Conservation (phyloP, 192 early-diverging fungal species). For the Phlyctochytrium arcticum region DNA sequence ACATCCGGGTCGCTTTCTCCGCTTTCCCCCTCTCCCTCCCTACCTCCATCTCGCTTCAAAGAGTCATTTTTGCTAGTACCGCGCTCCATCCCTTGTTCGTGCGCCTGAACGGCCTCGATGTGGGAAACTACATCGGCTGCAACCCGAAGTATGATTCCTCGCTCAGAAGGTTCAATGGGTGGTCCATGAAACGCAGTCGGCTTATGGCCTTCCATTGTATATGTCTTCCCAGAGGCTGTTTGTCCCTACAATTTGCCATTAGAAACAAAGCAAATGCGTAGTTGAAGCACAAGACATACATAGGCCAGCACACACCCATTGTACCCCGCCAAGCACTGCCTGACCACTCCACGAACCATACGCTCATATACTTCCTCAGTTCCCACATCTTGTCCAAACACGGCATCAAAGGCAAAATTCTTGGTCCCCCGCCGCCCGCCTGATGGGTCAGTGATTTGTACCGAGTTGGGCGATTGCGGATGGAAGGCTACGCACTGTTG, state of each 20-base stretch:
- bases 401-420: constrained; percentile 28
- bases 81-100: background rate
- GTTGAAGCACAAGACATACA: constrained; percentile 4
- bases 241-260: constrained; percentile 21
- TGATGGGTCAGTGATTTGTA: constrained; percentile 2
- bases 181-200: constrained; percentile 6
- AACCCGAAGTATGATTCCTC: constrained; percentile 22
- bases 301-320: constrained; percentile 47
- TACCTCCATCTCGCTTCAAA: too few relatives aligned
- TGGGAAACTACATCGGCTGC: constrained; percentile 19
- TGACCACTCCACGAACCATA: constrained; percentile 19
- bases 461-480: background rate
- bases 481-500: background rate
- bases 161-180: background rate
- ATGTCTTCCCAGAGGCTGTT: constrained; percentile 44
- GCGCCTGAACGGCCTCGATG: background rate
- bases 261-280: background rate
- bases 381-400: constrained; percentile 14
- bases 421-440: constrained; percentile 1
- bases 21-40: background rate
- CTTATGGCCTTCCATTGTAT: constrained; percentile 38
- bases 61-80: background rate
- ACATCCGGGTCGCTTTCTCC: background rate
- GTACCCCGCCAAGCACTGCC: constrained; percentile 35
- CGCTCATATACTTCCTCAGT: constrained; percentile 15